Evolutionary conservation across 2,329 filamentous ascomycete genomes (phyloP), one percentile per base, ranked within the genome.

Genomic region (Fusarium verrucosum): DNA sequence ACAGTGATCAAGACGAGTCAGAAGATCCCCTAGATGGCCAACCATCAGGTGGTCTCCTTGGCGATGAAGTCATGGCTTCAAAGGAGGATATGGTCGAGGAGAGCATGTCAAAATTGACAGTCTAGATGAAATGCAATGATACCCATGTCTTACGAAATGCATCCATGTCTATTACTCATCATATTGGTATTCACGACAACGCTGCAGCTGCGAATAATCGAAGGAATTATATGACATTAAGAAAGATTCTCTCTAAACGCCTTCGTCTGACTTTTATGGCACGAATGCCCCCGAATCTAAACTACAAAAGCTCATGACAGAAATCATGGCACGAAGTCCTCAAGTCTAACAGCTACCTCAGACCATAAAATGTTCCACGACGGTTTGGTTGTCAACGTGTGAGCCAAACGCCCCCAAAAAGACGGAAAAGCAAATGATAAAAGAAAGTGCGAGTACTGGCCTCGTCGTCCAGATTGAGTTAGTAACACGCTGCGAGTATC

Each of bases 251-350:
- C 49, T 53, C 56, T 55, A 64, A 62, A 62, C 53, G 51, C 59
- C 66, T 49, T 64, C 58, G 62, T 69, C 51, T 63, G 50, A 62
- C 52, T 62, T 52, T 62, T 70, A 50, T 65, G 61, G 60, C 68
- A 70, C 58, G 56, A 65, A 49, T 67, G 54, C 65, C 70, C 62
- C 69, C 69, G 65, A 71, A 76, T 73, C 72, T 79, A 79, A 73
- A 73, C 75, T 79, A 80, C 77, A 80, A 77, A 74, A 70, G 70
- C 68, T 68, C 66, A 69, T 74, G 69, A 77, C 72, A 76, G 56
- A 67, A 66, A 68, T 68, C 68, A 65, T 65, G 62, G 66, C 57
- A 64, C 67, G 68, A 72, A 69, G 67, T 71, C 69, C 67, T 72
- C 71, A 69, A 70, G 65, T 71, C 65, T 72, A 76, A 71, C 67